These are phyloP conservation scores for Ophiorrhiza pumila DNA, from an alignment of 257 asterid species.

Conservation along the genomic window DNA sequence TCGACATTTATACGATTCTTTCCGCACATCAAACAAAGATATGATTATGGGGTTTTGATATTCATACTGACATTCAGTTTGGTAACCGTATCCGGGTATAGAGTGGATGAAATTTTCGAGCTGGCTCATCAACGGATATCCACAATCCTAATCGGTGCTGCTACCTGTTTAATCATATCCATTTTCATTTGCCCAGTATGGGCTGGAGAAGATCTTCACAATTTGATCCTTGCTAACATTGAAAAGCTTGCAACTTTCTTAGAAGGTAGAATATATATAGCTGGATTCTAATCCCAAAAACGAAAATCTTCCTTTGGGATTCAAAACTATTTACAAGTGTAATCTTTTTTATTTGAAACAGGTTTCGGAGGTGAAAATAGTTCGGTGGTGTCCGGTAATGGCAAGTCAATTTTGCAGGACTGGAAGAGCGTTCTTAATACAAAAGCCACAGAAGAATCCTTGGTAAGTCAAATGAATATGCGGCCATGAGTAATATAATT, in stretches of 20 bases:
- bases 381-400: conserved; percentile 14
- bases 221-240: conserved; percentile 35
- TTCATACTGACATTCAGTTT: conserved; percentile 70
- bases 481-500: too few relatives aligned
- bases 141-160: conserved; percentile 59
- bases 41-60: conserved; percentile 70
- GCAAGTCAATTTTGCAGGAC: conserved; percentile 32
- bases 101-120: conserved; percentile 45
- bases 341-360: too few relatives aligned
- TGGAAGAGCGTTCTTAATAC: conserved; percentile 53
- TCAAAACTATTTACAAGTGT: too few relatives aligned
- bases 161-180: conserved; percentile 58
- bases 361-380: conserved; percentile 48
- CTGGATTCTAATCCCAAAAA: too few relatives aligned
- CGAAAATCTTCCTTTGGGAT: too few relatives aligned
- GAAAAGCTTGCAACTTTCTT: conserved; percentile 53
- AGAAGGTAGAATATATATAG: conserved; percentile 56
- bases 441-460: conserved; percentile 57
- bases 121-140: conserved; percentile 63
- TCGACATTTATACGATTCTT: conserved; percentile 60
- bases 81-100: conserved; percentile 73
- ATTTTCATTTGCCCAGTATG: conserved; percentile 62
- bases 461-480: conserved; percentile 38
- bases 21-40: conserved; percentile 56
- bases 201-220: conserved; percentile 87